phyloP scores from a whole-genome alignment of 345 rosid genomes.

The Eucalyptus tenuipes region DNA sequence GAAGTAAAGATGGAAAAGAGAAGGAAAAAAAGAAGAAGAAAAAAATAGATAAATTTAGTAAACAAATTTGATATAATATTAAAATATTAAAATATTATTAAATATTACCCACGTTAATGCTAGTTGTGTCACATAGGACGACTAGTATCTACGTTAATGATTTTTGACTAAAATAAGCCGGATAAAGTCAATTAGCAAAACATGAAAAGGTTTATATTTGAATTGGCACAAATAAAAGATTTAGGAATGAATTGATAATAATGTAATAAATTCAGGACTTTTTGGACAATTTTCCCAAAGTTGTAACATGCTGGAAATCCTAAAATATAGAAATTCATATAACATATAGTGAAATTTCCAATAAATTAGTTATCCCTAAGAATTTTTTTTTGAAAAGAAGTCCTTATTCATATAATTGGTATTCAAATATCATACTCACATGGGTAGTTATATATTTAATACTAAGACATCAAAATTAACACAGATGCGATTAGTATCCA shows the following conservation, averaged over 20 bases:
- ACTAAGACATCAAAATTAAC: neutral
- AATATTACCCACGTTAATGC: too few species aligned
- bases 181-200: too few species aligned
- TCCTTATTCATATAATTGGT: neutral
- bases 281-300: neutral
- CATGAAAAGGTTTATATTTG: too few species aligned
- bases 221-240: neutral
- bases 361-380: neutral
- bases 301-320: neutral
- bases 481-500: neutral
- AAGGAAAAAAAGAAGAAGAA: too few species aligned
- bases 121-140: too few species aligned
- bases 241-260: too few species aligned
- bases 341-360: neutral
- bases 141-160: too few species aligned
- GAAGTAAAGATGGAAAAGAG: too few species aligned
- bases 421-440: neutral
- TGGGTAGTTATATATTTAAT: neutral
- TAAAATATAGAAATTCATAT: neutral
- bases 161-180: rapidly evolving
- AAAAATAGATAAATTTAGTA: too few species aligned
- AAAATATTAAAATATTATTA: too few species aligned
- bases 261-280: neutral
- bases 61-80: too few species aligned
- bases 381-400: neutral